Conservation (phyloP, 164 flowering plant genomes). For the Vitis rupestris region DNA sequence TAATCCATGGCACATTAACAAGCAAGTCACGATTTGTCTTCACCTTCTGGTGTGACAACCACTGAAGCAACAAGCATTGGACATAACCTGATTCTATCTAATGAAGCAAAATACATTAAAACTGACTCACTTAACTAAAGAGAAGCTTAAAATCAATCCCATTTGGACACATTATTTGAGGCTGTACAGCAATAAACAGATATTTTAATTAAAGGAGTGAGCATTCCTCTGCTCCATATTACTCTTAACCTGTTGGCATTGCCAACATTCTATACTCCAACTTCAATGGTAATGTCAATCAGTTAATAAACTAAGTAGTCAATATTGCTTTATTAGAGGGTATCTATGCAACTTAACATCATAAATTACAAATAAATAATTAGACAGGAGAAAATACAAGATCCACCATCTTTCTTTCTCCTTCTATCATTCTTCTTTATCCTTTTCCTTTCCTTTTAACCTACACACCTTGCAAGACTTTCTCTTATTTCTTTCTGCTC, state of each 20-base stretch:
- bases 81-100: too few species aligned
- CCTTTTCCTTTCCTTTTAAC: conserved; percentile 1
- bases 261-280: neutral
- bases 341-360: neutral
- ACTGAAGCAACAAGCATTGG: too few species aligned
- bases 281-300: neutral
- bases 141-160: too few species aligned
- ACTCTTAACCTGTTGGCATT: neutral
- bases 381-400: neutral
- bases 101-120: too few species aligned
- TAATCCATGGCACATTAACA: too few species aligned
- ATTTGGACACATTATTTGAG: neutral
- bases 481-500: neutral
- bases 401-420: neutral
- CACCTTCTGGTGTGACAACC: too few species aligned
- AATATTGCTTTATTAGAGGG: neutral
- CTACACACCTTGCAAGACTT: neutral
- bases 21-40: too few species aligned
- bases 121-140: too few species aligned
- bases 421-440: neutral
- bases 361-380: neutral
- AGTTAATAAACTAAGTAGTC: neutral
- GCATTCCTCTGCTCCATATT: neutral
- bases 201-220: neutral
- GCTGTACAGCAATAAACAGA: neutral